A percentile compares a stretch with the other conserved stretches of the same genome.
Conservation (phyloP, 1,284 basidiomycete species). For the Inonotus hispidus region DNA sequence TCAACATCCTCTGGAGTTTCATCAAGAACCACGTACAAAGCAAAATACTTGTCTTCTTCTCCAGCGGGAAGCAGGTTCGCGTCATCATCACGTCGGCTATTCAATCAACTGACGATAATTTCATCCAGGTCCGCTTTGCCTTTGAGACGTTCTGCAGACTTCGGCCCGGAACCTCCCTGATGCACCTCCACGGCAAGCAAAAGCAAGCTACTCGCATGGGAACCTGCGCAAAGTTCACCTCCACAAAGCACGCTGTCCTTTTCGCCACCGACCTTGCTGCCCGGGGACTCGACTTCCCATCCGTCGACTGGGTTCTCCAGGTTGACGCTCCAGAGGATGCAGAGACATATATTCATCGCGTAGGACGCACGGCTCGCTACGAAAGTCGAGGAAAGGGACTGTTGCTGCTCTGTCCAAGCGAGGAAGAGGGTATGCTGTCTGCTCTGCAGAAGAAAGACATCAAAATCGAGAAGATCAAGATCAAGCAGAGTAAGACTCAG, state of each 20-base stretch:
- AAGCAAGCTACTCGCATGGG: slow-evolving; percentile 87
- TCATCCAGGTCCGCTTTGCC: slow-evolving; percentile 78
- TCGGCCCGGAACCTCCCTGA: slow-evolving; percentile 87
- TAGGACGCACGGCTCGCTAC: slow-evolving; percentile 93
- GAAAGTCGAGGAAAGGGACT: slow-evolving; percentile 86
- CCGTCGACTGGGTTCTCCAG: slow-evolving; percentile 97
- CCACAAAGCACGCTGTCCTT: slow-evolving; percentile 74
- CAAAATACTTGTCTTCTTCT: slow-evolving; percentile 94
- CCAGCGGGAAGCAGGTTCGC: slow-evolving; percentile 81
- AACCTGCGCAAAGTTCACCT: slow-evolving; percentile 80
- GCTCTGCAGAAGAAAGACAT: slow-evolving; percentile 74
- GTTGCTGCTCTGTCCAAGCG: slow-evolving; percentile 81
- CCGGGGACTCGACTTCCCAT: slow-evolving; percentile 94
- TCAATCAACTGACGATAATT: not conserved
- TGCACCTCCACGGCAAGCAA: slow-evolving; percentile 95
- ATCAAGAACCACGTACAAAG: slow-evolving; percentile 91
- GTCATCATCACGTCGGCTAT: not conserved
- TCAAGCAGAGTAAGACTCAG: slow-evolving; percentile 85
- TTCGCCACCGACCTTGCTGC: slow-evolving; percentile 98
- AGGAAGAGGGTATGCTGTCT: slow-evolving; percentile 84
- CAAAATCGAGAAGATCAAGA: slow-evolving; percentile 81
- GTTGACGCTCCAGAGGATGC: slow-evolving; percentile 97
- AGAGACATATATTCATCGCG: slow-evolving; percentile 98
- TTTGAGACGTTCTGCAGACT: slow-evolving; percentile 95
- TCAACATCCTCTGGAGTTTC: slow-evolving; percentile 92